These are phyloP conservation scores for Wickerhamiella kurtzmanii DNA, from an alignment of 805 yeast species.

Conservation along the genomic window DNA sequence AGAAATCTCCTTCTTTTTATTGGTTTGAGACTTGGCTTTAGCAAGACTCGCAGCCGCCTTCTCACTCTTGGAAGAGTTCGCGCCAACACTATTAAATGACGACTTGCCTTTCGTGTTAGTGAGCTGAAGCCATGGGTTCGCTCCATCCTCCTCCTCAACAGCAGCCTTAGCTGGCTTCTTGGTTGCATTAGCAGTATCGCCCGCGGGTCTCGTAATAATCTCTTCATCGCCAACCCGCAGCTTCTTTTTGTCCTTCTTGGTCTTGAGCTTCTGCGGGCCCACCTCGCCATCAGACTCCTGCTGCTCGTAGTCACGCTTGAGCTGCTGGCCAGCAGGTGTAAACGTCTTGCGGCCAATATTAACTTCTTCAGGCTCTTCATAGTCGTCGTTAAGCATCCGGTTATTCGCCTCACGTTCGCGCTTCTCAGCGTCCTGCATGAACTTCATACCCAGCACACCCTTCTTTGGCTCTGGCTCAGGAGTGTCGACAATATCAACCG, in stretches of 20 bases:
- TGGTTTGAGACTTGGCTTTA: slow-evolving; percentile 2
- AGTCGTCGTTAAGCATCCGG: slow-evolving; percentile 28
- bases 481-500: slow-evolving; percentile 18
- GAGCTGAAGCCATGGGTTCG: slow-evolving; percentile 27
- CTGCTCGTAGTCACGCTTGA: slow-evolving; percentile 17
- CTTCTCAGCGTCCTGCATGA: slow-evolving; percentile 83
- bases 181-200: slow-evolving; percentile 5
- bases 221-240: slow-evolving; percentile 5
- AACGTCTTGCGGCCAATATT: slow-evolving; percentile 37
- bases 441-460: slow-evolving; percentile 88
- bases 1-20: background rate
- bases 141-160: background rate
- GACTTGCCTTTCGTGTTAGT: slow-evolving; percentile 36
- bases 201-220: slow-evolving; percentile 4
- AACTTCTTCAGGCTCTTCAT: slow-evolving; percentile 22
- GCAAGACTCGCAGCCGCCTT: slow-evolving; percentile 5
- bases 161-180: background rate
- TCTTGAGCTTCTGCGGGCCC: slow-evolving; percentile 9
- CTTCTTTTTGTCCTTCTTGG: slow-evolving; percentile 4
- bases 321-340: slow-evolving; percentile 15
- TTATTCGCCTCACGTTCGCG: slow-evolving; percentile 47
- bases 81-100: slow-evolving; percentile 36
- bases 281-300: slow-evolving; percentile 21
- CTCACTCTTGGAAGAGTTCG: slow-evolving; percentile 19
- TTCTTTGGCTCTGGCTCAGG: slow-evolving; percentile 37